phyloP scores from a whole-genome alignment of 345 rosid genomes.

The Reutealis trisperma region DNA sequence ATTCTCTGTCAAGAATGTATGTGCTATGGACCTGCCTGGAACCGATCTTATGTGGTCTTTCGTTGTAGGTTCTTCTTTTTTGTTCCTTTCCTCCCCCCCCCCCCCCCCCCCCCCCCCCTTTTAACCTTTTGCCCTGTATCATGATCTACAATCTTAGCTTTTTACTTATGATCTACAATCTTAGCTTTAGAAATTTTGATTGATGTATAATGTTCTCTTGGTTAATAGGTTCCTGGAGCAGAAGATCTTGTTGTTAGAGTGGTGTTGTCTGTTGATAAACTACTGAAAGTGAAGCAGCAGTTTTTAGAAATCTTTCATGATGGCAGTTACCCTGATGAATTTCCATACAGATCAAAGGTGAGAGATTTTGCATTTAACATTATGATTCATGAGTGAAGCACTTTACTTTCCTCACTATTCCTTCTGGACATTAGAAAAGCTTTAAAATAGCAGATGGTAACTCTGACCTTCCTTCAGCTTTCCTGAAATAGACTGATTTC shows the following conservation, averaged over 20 bases:
- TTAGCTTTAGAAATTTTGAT: not conserved
- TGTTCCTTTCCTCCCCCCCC: no score
- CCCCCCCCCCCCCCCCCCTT: no score
- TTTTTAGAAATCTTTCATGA: slow-evolving; percentile 35
- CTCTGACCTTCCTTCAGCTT: not conserved
- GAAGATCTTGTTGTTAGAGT: slow-evolving; percentile 55
- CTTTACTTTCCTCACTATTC: slow-evolving; percentile 4
- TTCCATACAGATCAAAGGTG: slow-evolving; percentile 65
- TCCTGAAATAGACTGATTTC: not conserved
- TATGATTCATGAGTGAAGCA: not conserved
- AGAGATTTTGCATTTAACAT: slow-evolving; percentile 18
- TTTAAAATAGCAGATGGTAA: not conserved
- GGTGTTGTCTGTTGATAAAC: slow-evolving; percentile 47
- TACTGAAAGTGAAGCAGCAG: slow-evolving; percentile 41
- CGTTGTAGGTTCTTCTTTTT: slow-evolving; percentile 3
- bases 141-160: no score
- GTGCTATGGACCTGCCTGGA: not conserved
- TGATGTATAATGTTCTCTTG: slow-evolving; percentile 19
- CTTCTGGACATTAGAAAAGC: not conserved
- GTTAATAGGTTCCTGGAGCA: slow-evolving; percentile 46
- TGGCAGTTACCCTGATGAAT: slow-evolving; percentile 47
- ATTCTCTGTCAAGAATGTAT: not conserved
- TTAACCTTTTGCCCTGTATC: not conserved
- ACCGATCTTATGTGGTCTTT: not conserved
- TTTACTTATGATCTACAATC: not conserved